These are phyloP conservation scores for Butyriboletus loyo DNA, from an alignment of 768 basidiomycete species.

Conservation along the genomic window DNA sequence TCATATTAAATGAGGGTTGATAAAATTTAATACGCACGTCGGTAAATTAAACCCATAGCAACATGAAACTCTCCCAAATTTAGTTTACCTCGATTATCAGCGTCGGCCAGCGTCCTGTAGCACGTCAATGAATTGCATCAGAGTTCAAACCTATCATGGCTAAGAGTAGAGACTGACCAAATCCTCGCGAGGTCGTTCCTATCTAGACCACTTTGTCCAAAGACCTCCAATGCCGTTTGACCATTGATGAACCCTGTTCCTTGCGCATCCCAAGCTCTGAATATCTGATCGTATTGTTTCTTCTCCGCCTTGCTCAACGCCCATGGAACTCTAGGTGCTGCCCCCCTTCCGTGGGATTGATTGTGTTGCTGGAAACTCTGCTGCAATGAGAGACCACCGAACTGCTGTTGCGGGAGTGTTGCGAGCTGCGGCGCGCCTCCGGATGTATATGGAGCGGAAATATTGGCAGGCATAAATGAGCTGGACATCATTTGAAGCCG, in stretches of 20 bases:
- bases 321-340: constrained; percentile 78
- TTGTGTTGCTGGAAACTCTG: constrained; percentile 89
- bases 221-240: constrained; percentile 82
- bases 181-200: constrained; percentile 90
- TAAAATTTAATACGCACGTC: constrained; percentile 57
- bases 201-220: constrained; percentile 87
- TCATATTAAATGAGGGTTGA: not conserved
- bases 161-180: constrained; percentile 57
- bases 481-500: constrained; percentile 85
- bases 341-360: constrained; percentile 63
- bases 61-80: constrained; percentile 97
- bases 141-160: not conserved
- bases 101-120: constrained; percentile 84
- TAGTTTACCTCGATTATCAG: constrained; percentile 90
- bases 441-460: constrained; percentile 54
- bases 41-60: constrained; percentile 97
- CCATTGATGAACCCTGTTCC: constrained; percentile 85
- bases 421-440: constrained; percentile 64
- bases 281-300: constrained; percentile 95
- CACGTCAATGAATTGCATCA: not conserved
- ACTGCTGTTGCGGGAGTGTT: constrained; percentile 51
- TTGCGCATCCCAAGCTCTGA: constrained; percentile 90
- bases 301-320: constrained; percentile 84
- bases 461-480: constrained; percentile 83
- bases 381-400: constrained; percentile 57